phyloP scores from a whole-genome alignment of 345 rosid genomes.

The Rhizophora apiculata region DNA sequence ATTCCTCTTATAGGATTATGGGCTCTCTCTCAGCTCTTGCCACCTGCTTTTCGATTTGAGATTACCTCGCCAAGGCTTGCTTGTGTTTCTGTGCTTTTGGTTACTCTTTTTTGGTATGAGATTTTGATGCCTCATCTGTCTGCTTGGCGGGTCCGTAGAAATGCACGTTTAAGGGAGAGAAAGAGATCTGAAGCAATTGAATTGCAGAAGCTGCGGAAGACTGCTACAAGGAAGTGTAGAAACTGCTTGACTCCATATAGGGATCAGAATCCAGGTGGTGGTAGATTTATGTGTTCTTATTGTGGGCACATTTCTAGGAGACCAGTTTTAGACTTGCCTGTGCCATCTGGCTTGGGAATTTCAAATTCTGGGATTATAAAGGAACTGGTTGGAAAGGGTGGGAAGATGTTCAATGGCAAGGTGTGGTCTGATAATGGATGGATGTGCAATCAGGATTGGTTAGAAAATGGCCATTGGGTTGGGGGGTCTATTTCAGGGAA shows the following conservation, averaged over 20 bases:
- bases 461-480: slow-evolving; percentile 68
- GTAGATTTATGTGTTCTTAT: slow-evolving; percentile 88
- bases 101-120: slow-evolving; percentile 94
- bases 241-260: slow-evolving; percentile 86
- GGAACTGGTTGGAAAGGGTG: slow-evolving; percentile 91
- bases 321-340: slow-evolving; percentile 89
- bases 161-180: slow-evolving; percentile 82
- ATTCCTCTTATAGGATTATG: slow-evolving; percentile 91
- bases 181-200: slow-evolving; percentile 85
- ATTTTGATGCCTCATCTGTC: slow-evolving; percentile 96
- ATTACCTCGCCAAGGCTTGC: slow-evolving; percentile 91
- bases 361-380: slow-evolving; percentile 82
- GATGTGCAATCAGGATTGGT: slow-evolving; percentile 80
- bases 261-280: slow-evolving; percentile 96
- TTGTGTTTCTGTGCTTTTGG: slow-evolving; percentile 86
- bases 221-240: slow-evolving; percentile 83
- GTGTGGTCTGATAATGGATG: slow-evolving; percentile 84
- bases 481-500: slow-evolving; percentile 48
- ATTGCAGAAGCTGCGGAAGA: slow-evolving; percentile 84
- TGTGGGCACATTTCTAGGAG: slow-evolving; percentile 96
- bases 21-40: slow-evolving; percentile 97
- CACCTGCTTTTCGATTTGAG: slow-evolving; percentile 94
- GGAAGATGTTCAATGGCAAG: slow-evolving; percentile 77
- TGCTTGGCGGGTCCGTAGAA: slow-evolving; percentile 82
- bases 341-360: slow-evolving; percentile 60